These are phyloP conservation scores for Piloderma croceum DNA, from an alignment of 768 basidiomycete species.

Conservation along the genomic window DNA sequence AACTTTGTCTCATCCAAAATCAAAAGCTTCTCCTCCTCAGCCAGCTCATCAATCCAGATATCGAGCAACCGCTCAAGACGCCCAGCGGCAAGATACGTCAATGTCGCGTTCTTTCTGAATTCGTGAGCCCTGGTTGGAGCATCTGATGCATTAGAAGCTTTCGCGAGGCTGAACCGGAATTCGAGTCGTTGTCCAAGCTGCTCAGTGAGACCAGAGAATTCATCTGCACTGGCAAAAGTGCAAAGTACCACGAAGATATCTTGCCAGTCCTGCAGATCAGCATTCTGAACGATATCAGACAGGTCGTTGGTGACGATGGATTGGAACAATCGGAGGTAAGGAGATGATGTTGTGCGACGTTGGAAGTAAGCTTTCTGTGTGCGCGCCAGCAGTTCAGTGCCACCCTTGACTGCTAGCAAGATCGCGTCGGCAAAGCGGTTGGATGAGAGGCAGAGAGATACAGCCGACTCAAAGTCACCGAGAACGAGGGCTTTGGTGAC, in stretches of 20 bases:
- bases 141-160: conserved; percentile 43
- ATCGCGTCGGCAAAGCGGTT: conserved; percentile 94
- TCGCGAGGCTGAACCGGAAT: conserved; percentile 65
- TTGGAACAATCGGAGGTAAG: conserved; percentile 92
- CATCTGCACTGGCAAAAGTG: conserved; percentile 82
- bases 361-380: conserved; percentile 96
- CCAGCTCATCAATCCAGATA: conserved; percentile 89
- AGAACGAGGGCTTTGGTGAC: conserved; percentile 91
- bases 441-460: conserved; percentile 82
- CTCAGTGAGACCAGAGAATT: conserved; percentile 84
- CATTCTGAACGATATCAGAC: conserved; percentile 91
- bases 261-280: conserved; percentile 90
- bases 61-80: conserved; percentile 80
- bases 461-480: conserved; percentile 93
- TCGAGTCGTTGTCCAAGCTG: conserved; percentile 90
- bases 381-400: conserved; percentile 75
- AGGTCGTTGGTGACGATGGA: conserved; percentile 91
- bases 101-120: conserved; percentile 80
- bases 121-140: conserved; percentile 37
- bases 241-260: conserved; percentile 96
- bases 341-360: conserved; percentile 62
- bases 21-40: conserved; percentile 70
- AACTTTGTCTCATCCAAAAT: conserved; percentile 34
- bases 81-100: conserved; percentile 91
- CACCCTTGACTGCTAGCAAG: conserved; percentile 86